Evolutionary conservation across 805 yeast species (phyloP), one percentile per base, ranked within the genome.

Genomic region (Spathaspora girioi): DNA sequence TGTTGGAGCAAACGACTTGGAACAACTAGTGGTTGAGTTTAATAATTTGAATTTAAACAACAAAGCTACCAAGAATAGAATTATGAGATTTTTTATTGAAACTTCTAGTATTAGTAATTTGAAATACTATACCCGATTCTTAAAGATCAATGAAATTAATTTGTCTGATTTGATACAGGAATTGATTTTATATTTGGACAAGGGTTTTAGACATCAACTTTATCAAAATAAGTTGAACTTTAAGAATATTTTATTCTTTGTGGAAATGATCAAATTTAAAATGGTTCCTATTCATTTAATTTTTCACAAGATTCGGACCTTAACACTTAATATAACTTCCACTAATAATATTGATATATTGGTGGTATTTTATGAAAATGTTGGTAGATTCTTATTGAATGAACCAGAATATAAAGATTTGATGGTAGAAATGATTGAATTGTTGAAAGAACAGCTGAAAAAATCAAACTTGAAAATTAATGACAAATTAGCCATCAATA

Each of bases 181-280:
- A 17, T 66, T 88, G 10, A 64, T 84, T 3, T 75, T 70, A 0
- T 73, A 75, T 44, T 67, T 88, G 43, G 92, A 87, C 60, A 67
- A 66, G 43, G 82, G 84, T 1, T 79, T 87, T 55, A 75, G 88
- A 56, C 76, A 79, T 17, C 89, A 83, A 61, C 73, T 87, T 41
- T 57, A 61, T 50, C 79, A 78, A 53, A 77, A 81, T 32, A 76
- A 71, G 49, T 65, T 85, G 47, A 81, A 81, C 55, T 80, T 83
- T 56, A 78, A 75, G 56, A 81, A 78, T 56, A 77, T 88, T 38
- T 73, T 77, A 19, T 86, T 87, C 57, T 83, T 88, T 56, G 71
- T 83, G 46, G 97, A 92, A 60, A 71, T 91, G 69, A 80, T 86
- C 31, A 89, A 88, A 62, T 91, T 91, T 64, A 82, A 79, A 57